phyloP scores from a whole-genome alignment of 106 monocot species.

The Dendrobium huoshanense region DNA sequence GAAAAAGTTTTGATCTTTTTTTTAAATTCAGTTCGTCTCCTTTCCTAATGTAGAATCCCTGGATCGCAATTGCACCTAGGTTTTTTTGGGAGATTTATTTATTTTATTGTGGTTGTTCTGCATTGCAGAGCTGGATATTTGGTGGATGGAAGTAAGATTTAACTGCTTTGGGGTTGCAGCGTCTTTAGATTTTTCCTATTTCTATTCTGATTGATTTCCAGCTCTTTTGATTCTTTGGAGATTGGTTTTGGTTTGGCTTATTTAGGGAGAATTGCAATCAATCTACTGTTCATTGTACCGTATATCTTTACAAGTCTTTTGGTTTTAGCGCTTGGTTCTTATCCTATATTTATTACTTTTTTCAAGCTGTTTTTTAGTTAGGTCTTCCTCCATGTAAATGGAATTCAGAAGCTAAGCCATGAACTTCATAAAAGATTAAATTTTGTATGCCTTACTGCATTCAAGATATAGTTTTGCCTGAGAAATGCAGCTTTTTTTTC shows the following conservation, averaged over 20 bases:
- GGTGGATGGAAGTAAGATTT: not conserved
- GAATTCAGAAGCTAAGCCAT: not conserved
- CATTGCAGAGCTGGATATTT: not conserved
- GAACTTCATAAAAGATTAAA: not conserved
- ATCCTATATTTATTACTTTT: not conserved
- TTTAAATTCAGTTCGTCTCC: not conserved
- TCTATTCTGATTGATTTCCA: not conserved
- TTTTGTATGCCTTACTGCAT: not conserved
- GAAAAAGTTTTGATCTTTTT: not conserved
- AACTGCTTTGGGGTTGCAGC: not conserved
- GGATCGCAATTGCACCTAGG: not conserved
- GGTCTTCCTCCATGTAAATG: not conserved
- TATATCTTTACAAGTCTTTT: not conserved
- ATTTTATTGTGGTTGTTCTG: not conserved
- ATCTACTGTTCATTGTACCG: slow-evolving; percentile 1
- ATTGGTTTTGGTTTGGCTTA: not conserved
- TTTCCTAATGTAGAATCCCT: not conserved
- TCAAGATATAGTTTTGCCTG: not conserved
- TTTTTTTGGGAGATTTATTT: not conserved
- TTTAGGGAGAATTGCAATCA: not conserved
- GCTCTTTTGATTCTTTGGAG: not conserved
- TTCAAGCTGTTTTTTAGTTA: not conserved
- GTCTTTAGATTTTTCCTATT: not conserved
- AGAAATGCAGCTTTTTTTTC: slow-evolving; percentile 36
- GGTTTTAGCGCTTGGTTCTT: too few species aligned